phyloP scores from a whole-genome alignment of 345 rosid species.

The Aquilaria sinensis region DNA sequence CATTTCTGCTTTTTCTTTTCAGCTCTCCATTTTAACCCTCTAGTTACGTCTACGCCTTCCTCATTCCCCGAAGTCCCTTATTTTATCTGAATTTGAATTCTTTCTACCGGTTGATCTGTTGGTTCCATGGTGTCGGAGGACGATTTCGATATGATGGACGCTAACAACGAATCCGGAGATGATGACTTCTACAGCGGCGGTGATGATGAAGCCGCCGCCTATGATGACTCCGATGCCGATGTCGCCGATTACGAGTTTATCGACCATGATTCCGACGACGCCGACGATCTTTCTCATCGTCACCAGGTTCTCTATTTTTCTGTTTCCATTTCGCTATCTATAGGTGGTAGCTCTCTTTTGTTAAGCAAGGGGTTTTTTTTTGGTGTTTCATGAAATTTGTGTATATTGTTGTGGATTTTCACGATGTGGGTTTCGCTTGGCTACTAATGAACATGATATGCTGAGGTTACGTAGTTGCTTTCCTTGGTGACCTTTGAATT shows the following conservation, averaged over 20 bases:
- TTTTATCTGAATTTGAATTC: neutral
- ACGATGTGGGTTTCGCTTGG: neutral
- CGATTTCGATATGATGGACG: conserved; percentile 47
- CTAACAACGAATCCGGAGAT: conserved; percentile 47
- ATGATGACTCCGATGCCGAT: conserved; percentile 41
- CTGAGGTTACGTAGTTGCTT: too few species aligned
- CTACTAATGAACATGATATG: too few species aligned
- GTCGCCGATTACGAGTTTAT: conserved; percentile 64
- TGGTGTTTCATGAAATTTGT: neutral
- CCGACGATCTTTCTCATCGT: conserved; percentile 58
- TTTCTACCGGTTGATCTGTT: conserved; percentile 9
- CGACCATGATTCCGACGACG: conserved; percentile 68
- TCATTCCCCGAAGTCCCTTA: conserved; percentile 1
- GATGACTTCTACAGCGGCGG: conserved; percentile 82
- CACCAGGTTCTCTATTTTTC: conserved; percentile 36
- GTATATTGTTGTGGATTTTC: neutral
- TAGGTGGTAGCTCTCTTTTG: too few species aligned
- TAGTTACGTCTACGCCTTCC: neutral
- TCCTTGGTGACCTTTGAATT: too few species aligned
- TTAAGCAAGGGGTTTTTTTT: too few species aligned
- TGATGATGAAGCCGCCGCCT: conserved; percentile 36
- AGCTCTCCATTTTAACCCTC: neutral
- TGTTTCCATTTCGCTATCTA: neutral
- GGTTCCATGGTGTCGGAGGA: conserved; percentile 42
- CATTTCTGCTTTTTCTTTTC: neutral